Conservation (phyloP, 495 filamentous ascomycete genomes). For the Thermothielavioides terrestris region DNA sequence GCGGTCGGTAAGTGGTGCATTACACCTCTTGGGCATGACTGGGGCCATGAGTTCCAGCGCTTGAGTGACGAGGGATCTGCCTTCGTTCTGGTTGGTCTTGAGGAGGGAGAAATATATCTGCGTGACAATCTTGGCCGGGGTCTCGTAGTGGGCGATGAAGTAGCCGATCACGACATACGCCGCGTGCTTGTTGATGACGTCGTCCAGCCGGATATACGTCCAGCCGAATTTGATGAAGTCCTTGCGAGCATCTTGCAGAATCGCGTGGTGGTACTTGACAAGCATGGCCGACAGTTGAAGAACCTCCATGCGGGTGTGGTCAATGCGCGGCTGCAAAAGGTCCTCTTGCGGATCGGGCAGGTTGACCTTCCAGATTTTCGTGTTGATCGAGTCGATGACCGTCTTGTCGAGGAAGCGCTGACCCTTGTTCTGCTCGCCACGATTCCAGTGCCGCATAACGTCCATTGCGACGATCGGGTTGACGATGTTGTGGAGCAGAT, state of each 20-base stretch:
- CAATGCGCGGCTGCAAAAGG: slow-evolving; percentile 72
- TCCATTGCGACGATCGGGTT: slow-evolving; percentile 98
- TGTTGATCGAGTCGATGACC: slow-evolving; percentile 84
- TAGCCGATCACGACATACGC: slow-evolving; percentile 95
- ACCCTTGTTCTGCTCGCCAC: slow-evolving; percentile 43
- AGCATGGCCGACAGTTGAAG: slow-evolving; percentile 90
- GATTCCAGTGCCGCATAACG: slow-evolving; percentile 60
- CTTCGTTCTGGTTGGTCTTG: slow-evolving; percentile 90
- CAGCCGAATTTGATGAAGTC: slow-evolving; percentile 99
- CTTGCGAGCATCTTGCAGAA: slow-evolving; percentile 84
- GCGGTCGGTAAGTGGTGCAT: slow-evolving; percentile 35
- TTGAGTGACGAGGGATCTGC: slow-evolving; percentile 82
- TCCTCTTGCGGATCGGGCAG: slow-evolving; percentile 79
- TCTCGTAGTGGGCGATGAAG: slow-evolving; percentile 96
- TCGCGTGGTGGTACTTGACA: slow-evolving; percentile 81
- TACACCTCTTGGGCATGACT: slow-evolving; percentile 71
- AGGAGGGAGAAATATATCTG: slow-evolving; percentile 89
- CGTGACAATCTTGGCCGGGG: slow-evolving; percentile 87
- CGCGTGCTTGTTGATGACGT: slow-evolving; percentile 98
- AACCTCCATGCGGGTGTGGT: slow-evolving; percentile 93
- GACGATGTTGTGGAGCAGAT: slow-evolving; percentile 81
- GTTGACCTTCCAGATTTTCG: slow-evolving; percentile 89
- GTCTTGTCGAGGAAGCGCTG: slow-evolving; percentile 77
- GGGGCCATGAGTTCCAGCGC: slow-evolving; percentile 90
- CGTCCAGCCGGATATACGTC: slow-evolving; percentile 95